Base-by-base conservation (phyloP, 441 rosid genomes). In the Gossypium gossypioides region DNA sequence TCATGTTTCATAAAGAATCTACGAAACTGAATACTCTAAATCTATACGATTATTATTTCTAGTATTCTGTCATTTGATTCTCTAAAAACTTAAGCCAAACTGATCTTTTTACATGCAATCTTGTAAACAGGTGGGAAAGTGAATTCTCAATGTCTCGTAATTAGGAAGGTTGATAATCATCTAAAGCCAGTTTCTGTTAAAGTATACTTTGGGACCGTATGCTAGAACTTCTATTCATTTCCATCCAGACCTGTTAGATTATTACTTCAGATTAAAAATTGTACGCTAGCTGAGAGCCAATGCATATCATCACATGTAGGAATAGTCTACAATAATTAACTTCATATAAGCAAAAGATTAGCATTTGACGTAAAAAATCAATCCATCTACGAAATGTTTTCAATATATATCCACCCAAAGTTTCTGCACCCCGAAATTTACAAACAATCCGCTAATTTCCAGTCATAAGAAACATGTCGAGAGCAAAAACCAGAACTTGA, bases 341-440 rank as follows among this genome's bases (percentile, higher is more conserved):
- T 19, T 19, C 51, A 44, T n/a, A 42, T 1, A 42, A 71, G 60
- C 29, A 4, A 10, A 8, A 9, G 21, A 71, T 58, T 59, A 59
- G 58, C 16, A 59, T 44, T 22, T 18, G 74, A 25, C 29, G 46
- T 9, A 24, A 27, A 63, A 19, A 50, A 44, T 12, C 37, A 29
- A 51, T 44, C 61, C 58, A 48, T 46, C 58, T 51, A 24, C 1
- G 15, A 15, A 25, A 42, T 64, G 75, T 68, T 64, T 12, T 7
- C 62, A 73, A 76, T 74, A 76, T 75, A 82, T 68, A 81, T 76
- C 77, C 80, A 76, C 75, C 70, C 37, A 66, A 67, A 59, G 74
- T 77, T 79, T 37, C 76, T 57, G 73, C 73, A 75, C 66, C 72
- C 74, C 68, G 61, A 77, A 76, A 80, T 86, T 70, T 82, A 79